Evolutionary conservation across 768 basidiomycete genomes (phyloP).

Genomic region (Suillus spraguei): DNA sequence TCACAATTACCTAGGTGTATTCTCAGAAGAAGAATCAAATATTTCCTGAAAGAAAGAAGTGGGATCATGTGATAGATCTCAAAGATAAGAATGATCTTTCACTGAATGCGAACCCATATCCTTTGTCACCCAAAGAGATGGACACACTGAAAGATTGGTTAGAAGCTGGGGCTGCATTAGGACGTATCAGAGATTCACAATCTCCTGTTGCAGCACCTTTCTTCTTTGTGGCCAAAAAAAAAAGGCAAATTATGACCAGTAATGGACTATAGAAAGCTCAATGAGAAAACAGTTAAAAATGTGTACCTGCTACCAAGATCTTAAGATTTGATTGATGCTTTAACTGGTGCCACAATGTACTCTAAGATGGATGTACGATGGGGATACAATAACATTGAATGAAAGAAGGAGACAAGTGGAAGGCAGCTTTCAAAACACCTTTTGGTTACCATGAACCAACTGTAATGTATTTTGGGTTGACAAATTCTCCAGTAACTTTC

Average conservation of each 20-base stretch:
- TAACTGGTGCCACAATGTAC: constrained; percentile 7
- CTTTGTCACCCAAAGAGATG: constrained; percentile 3
- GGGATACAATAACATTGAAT: constrained; percentile 22
- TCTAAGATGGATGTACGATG: constrained; percentile 7
- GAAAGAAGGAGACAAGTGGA: constrained; percentile 44
- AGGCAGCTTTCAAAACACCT: constrained; percentile 40
- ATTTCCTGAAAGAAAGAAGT: no score
- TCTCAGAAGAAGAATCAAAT: constrained; percentile 4
- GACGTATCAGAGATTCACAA: no score
- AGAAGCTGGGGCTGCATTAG: constrained; percentile 9
- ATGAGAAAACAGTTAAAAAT: no score
- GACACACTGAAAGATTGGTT: constrained; percentile 10
- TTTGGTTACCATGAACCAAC: constrained; percentile 41
- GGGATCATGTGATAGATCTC: no score
- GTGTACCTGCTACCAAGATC: background rate
- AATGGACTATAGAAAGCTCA: no score
- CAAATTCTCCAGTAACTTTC: no score
- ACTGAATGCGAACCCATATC: background rate
- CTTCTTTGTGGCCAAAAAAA: no score
- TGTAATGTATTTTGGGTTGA: constrained; percentile 30
- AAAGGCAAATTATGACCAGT: no score
- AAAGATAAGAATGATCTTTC: background rate
- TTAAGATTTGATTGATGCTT: background rate
- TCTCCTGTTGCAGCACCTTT: no score
- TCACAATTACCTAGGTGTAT: background rate